These are phyloP conservation scores for Starmera caribaea DNA, from an alignment of 805 yeast species.

Conservation along the genomic window DNA sequence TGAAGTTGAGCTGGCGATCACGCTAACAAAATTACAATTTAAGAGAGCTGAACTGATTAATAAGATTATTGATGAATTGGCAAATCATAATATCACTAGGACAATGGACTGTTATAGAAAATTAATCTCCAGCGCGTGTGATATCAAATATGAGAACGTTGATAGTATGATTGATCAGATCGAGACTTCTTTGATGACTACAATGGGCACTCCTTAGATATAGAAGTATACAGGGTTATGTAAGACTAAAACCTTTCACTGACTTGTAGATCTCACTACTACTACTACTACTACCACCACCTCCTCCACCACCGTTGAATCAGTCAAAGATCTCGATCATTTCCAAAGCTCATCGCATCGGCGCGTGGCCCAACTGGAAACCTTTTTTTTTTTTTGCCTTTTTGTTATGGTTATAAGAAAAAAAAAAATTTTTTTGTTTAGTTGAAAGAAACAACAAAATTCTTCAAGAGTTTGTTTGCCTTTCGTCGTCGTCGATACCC, in stretches of 20 bases:
- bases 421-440: neutral
- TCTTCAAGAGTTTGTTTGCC: neutral
- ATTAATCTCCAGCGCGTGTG: slow-evolving; percentile 69
- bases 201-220: slow-evolving; percentile 3
- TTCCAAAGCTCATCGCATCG: neutral
- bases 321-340: no score
- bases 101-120: slow-evolving; percentile 75
- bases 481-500: neutral
- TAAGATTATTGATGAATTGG: slow-evolving; percentile 41
- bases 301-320: no score
- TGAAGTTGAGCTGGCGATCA: slow-evolving; percentile 22
- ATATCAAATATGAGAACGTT: slow-evolving; percentile 68
- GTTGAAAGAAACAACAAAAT: neutral
- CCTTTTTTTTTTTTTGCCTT: neutral
- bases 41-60: slow-evolving; percentile 34
- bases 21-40: slow-evolving; percentile 44
- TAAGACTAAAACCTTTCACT: neutral
- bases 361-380: no score
- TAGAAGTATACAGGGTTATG: no score
- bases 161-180: slow-evolving; percentile 78
- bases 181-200: slow-evolving; percentile 28
- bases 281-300: no score
- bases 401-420: neutral
- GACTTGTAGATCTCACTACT: no score
- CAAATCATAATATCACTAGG: slow-evolving; percentile 32